These are phyloP conservation scores for Cephalotrichum gorgonifer DNA, from an alignment of 2,329 filamentous ascomycete species.

Conservation along the genomic window DNA sequence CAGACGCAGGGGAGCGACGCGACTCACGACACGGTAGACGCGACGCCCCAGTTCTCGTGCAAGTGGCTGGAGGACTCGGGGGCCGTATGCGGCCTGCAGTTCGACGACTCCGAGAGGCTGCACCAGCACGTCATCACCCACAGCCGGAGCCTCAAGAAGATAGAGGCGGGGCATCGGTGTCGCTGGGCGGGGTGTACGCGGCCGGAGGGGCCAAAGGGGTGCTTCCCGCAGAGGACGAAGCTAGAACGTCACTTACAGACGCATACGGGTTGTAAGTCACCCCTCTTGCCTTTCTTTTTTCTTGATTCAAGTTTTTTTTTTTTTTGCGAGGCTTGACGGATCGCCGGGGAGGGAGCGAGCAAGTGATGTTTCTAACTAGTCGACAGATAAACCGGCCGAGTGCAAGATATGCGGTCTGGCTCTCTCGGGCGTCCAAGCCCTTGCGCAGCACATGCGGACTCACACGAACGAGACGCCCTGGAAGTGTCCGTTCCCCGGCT, in stretches of 20 bases:
- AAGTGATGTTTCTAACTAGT: neutral
- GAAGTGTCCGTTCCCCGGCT: constrained; percentile 38
- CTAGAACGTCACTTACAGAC: constrained; percentile 55
- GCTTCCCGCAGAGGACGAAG: constrained; percentile 51
- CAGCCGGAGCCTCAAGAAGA: constrained; percentile 3
- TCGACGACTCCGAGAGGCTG: constrained; percentile 35
- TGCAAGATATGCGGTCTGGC: constrained; percentile 44
- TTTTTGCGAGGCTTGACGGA: too few relatives aligned
- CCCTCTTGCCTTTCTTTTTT: neutral
- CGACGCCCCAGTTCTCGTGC: constrained; percentile 15
- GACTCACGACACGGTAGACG: constrained; percentile 1
- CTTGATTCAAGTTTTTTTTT: constrained; percentile 7
- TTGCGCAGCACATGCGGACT: constrained; percentile 56
- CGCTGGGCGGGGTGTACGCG: constrained; percentile 42
- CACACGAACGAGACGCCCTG: constrained; percentile 58
- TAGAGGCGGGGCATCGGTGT: constrained; percentile 29
- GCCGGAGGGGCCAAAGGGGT: constrained; percentile 18
- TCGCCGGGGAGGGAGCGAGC: too few relatives aligned
- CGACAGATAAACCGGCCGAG: constrained; percentile 46
- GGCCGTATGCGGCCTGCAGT: constrained; percentile 21
- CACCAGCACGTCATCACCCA: constrained; percentile 45
- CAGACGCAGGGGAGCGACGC: constrained; percentile 2
- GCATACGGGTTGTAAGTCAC: constrained; percentile 50
- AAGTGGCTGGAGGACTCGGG: constrained; percentile 18
- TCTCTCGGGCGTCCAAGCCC: constrained; percentile 57